A percentile compares a stretch with the other conserved stretches of the same genome.
Evolutionary conservation across 2,329 filamentous ascomycete genomes (phyloP).

Genomic region (Fusarium newnesense): DNA sequence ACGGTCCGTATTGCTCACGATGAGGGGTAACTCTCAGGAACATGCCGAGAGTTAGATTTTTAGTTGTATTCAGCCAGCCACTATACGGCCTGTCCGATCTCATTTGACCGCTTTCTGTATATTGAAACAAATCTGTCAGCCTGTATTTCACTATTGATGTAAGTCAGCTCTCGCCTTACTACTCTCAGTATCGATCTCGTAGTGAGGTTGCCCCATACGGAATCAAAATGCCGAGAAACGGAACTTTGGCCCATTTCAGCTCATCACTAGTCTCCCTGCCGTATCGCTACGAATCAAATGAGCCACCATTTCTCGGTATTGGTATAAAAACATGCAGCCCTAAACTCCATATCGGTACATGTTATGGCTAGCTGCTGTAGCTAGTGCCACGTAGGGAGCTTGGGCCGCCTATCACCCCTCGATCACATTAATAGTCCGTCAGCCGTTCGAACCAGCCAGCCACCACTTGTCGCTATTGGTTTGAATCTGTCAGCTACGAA

Average conservation of each 20-base stretch:
- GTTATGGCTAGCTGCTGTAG: background rate
- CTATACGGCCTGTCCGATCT: background rate
- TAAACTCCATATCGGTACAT: background rate
- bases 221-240: background rate
- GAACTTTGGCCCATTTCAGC: background rate
- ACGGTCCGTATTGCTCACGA: rapidly evolving
- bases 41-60: background rate
- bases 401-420: background rate
- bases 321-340: background rate
- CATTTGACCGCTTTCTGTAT: background rate
- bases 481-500: background rate
- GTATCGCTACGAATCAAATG: background rate
- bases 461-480: background rate
- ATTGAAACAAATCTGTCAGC: background rate
- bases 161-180: background rate
- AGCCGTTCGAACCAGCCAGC: background rate
- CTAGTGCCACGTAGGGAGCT: background rate
- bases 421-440: background rate
- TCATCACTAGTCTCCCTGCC: background rate
- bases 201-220: background rate
- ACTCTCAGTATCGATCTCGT: background rate
- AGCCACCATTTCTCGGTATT: background rate
- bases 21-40: background rate
- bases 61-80: background rate
- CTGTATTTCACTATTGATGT: background rate